Evolutionary conservation across 1,139 yeast genomes (phyloP), one percentile per base, ranked within the genome.

Genomic region (Protomyces inouyei): DNA sequence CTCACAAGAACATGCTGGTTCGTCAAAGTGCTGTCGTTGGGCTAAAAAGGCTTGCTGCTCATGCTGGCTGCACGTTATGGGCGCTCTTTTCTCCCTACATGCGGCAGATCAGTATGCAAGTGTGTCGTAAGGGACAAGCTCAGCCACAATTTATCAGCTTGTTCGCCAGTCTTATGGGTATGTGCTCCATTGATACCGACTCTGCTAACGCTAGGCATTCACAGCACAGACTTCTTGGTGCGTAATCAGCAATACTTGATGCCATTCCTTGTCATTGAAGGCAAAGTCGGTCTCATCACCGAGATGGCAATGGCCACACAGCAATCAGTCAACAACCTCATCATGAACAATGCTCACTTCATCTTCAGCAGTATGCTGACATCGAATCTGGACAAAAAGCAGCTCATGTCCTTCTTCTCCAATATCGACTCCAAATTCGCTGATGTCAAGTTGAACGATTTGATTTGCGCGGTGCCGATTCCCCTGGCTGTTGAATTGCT

Each of bases 101-200:
- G 63, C 55, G 63, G 73, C 80, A 0, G 72, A 78, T 10, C 78
- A 79, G 77, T 88, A 87, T 71, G 74, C 93, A 18, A 76, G 91
- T 43, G 83, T 90, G 2, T 96, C 97, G 0, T 88, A 84, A 69
- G 80, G 93, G 72, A 88, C 95, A 0, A 82, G 87, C 60, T 78
- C 91, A n/a, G 82, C 93, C 51, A 5, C 82, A 52, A 38, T 48
- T 59, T n/a, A 52, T 59, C 6, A 28, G 18, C 43, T 37, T 48
- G 9, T 59, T 85, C 61, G 80, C 82, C 57, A 79, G 89, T 16
- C 85, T 89, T 1, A 84, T 84, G 67, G 78, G 79, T 61, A 71
- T 82, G 53, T 82, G 60, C 83, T 85, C 0, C 76, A 79, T n/a
- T 77, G 88, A 64, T 78, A 88, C 45, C 78, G 78, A 25, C 80